Evolutionary conservation across 192 early-diverging fungal genomes (phyloP).

Genomic region (Rhizophagus clarus): DNA sequence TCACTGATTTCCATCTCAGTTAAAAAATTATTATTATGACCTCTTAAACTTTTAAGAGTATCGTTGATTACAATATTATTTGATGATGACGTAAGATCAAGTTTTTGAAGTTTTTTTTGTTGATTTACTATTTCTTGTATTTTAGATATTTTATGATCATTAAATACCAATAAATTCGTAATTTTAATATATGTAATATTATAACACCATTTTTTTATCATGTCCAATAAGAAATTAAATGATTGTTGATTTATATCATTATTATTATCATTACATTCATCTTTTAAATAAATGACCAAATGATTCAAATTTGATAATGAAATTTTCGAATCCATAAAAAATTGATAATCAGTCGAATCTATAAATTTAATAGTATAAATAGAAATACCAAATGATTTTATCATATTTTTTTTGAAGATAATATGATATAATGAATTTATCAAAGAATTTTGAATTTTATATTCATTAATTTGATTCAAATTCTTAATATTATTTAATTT

Average conservation of each 20-base stretch:
- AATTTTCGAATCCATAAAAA: background rate
- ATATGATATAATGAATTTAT: background rate
- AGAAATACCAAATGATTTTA: background rate
- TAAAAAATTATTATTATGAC: background rate
- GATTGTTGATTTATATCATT: background rate
- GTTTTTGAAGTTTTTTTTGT: background rate
- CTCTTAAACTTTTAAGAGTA: background rate
- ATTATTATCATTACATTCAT: background rate
- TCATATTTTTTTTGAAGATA: background rate
- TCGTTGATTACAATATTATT: background rate
- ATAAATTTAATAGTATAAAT: background rate
- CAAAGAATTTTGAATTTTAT: background rate
- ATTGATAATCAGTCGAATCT: background rate
- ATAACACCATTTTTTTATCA: background rate
- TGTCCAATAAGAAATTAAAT: background rate
- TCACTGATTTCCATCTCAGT: background rate
- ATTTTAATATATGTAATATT: background rate
- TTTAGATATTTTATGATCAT: background rate
- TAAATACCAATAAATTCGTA: background rate
- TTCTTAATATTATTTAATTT: background rate
- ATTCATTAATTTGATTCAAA: background rate
- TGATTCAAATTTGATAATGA: background rate
- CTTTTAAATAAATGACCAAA: background rate
- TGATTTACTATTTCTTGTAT: background rate
- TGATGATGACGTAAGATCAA: background rate